Evolutionary conservation across 2,329 filamentous ascomycete species (phyloP).

Genomic region (Rhinocladiella similis): DNA sequence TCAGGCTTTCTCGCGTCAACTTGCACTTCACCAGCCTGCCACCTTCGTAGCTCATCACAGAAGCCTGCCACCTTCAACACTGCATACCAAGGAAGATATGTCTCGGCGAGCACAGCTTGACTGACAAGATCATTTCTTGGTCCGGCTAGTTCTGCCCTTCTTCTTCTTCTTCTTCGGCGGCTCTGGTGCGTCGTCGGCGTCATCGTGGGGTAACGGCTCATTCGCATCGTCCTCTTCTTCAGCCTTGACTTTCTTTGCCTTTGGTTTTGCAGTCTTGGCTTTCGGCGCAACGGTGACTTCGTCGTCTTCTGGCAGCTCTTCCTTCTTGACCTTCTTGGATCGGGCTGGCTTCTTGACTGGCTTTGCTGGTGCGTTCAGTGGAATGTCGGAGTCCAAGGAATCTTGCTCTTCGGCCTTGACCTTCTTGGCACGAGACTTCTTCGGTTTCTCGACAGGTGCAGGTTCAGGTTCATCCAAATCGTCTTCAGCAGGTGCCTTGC

Average conservation of each 20-base stretch:
- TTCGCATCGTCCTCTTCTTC: constrained; percentile 1
- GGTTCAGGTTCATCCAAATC: too few species aligned
- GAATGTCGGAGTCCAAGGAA: constrained; percentile 4
- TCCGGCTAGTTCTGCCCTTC: neutral
- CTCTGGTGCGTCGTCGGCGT: neutral
- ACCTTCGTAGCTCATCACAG: too few species aligned
- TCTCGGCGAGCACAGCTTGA: too few species aligned
- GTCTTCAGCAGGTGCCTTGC: constrained; percentile 32
- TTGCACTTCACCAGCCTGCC: too few species aligned
- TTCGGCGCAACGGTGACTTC: constrained; percentile 43
- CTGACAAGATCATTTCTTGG: neutral
- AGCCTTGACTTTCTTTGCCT: constrained; percentile 18
- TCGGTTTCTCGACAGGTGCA: constrained; percentile 32
- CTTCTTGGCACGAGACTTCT: constrained; percentile 45
- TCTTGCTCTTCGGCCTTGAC: constrained; percentile 43
- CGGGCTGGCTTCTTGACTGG: constrained; percentile 1
- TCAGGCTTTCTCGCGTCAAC: too few species aligned
- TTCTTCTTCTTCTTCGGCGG: neutral
- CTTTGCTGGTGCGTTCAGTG: constrained; percentile 26
- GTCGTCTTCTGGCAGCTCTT: constrained; percentile 49
- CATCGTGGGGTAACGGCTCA: neutral
- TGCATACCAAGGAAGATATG: too few species aligned
- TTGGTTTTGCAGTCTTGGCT: constrained; percentile 26
- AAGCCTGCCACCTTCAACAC: too few species aligned
- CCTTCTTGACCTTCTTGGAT: constrained; percentile 28